Percentiles rank a stretch among this genome's conserved stretches.
These are phyloP conservation scores for Cyberlindnera galapagoensis DNA, from an alignment of 805 yeast genomes.

Conservation along the genomic window DNA sequence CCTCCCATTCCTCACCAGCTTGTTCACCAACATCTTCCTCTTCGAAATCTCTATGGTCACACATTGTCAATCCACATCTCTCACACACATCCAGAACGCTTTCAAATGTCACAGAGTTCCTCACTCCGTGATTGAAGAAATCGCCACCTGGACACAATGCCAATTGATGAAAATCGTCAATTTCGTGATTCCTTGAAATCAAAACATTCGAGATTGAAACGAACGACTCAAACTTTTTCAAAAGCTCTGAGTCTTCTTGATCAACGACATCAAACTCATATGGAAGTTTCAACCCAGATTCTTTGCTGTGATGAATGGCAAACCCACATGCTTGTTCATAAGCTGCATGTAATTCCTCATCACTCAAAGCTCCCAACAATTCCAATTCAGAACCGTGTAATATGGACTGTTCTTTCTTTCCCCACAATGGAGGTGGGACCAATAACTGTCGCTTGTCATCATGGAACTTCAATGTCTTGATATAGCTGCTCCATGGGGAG, in stretches of 20 bases:
- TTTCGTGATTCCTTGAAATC: slow-evolving; percentile 73
- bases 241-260: slow-evolving; percentile 19
- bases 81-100: slow-evolving; percentile 46
- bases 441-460: slow-evolving; percentile 27
- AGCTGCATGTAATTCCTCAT: slow-evolving; percentile 33
- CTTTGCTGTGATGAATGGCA: slow-evolving; percentile 23
- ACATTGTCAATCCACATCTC: slow-evolving; percentile 40
- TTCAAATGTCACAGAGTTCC: slow-evolving; percentile 65
- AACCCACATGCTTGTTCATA: slow-evolving; percentile 31
- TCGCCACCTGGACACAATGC: slow-evolving; percentile 91
- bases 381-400: slow-evolving; percentile 57
- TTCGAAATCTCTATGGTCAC: slow-evolving; percentile 20
- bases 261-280: slow-evolving; percentile 23
- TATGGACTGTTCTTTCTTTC: slow-evolving; percentile 35
- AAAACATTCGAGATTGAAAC: slow-evolving; percentile 54
- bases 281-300: slow-evolving; percentile 26
- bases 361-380: slow-evolving; percentile 52
- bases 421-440: slow-evolving; percentile 66
- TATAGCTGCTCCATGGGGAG: slow-evolving; percentile 79
- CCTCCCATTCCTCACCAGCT: slow-evolving; percentile 8
- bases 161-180: slow-evolving; percentile 68
- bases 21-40: slow-evolving; percentile 11
- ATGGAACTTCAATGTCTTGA: slow-evolving; percentile 40
- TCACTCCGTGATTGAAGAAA: slow-evolving; percentile 66
- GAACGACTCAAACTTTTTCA: slow-evolving; percentile 36